phyloP scores from a whole-genome alignment of 2,329 filamentous ascomycete species.

The Arachnomyces sp. region DNA sequence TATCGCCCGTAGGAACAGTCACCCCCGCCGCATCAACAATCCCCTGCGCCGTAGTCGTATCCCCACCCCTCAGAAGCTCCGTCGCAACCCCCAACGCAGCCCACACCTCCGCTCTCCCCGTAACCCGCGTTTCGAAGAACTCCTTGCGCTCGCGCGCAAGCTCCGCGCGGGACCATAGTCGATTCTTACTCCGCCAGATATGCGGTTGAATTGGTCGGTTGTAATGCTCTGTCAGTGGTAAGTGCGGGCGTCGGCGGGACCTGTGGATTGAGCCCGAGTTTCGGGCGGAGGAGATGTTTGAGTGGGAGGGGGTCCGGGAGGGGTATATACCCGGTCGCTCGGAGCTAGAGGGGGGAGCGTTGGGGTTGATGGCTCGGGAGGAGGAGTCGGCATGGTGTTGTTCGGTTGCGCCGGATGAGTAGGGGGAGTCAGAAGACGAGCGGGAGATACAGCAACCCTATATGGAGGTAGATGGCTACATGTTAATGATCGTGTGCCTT shows the following conservation, averaged over 20 bases:
- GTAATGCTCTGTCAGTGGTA: conserved; percentile 50
- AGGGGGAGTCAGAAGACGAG: conserved; percentile 25
- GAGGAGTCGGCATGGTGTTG: conserved; percentile 18
- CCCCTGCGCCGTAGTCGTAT: conserved; percentile 63
- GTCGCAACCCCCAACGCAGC: conserved; percentile 61
- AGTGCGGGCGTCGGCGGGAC: conserved; percentile 13
- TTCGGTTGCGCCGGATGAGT: conserved; percentile 18
- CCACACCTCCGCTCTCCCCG: conserved; percentile 72
- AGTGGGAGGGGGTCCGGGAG: conserved; percentile 8
- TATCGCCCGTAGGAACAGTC: conserved; percentile 63
- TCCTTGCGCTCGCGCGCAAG: conserved; percentile 65
- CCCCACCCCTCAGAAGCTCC: conserved; percentile 56
- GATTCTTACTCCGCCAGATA: conserved; percentile 55
- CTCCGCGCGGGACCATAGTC: conserved; percentile 60
- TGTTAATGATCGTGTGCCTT: neutral
- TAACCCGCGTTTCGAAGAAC: conserved; percentile 86
- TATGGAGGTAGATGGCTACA: conserved; percentile 10
- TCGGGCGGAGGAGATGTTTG: conserved; percentile 6
- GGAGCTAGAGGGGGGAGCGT: conserved; percentile 10
- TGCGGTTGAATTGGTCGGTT: conserved; percentile 61
- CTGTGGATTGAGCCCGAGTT: conserved; percentile 8
- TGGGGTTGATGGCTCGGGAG: conserved; percentile 10
- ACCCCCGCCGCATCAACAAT: conserved; percentile 72
- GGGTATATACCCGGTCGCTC: conserved; percentile 8
- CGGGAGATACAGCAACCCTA: conserved; percentile 35